Evolutionary conservation across 2,329 filamentous ascomycete genomes (phyloP).

Genomic region (Colletotrichum caudatum): DNA sequence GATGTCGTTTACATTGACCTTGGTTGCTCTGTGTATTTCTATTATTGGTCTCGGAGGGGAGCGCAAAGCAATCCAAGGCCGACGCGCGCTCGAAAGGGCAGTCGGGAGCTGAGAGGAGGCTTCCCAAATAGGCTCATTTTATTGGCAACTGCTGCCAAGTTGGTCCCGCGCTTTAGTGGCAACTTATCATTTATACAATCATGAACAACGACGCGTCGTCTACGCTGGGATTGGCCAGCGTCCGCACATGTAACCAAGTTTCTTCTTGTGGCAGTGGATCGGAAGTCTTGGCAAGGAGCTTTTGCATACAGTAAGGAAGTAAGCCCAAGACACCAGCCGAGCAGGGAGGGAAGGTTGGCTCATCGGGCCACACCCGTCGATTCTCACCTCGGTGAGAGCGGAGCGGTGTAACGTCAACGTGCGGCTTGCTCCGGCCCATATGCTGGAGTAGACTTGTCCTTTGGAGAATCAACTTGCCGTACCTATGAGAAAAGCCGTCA

Average conservation of each 20-base stretch:
- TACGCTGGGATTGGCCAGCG: conserved; percentile 3
- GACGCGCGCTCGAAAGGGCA: neutral
- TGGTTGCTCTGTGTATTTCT: neutral
- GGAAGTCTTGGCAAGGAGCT: conserved; percentile 7
- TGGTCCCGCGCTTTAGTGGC: neutral
- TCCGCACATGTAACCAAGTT: neutral
- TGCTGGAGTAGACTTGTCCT: neutral
- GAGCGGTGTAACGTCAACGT: neutral
- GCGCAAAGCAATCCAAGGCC: neutral
- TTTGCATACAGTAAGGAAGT: conserved; percentile 4
- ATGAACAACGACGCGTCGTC: neutral
- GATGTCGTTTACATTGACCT: neutral
- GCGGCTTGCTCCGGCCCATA: neutral
- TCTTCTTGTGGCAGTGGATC: conserved; percentile 6
- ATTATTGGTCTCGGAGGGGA: neutral
- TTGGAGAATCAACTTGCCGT: no score
- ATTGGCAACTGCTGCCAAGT: neutral
- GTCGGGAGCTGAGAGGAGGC: neutral
- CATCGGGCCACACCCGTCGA: conserved; percentile 1
- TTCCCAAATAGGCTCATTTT: neutral
- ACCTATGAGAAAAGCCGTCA: no score
- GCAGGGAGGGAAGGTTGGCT: neutral
- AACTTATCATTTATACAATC: conserved; percentile 1
- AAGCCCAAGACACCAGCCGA: conserved; percentile 3
- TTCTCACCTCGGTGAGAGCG: neutral